Conservation (phyloP, 2,329 filamentous ascomycete species). For the Penicillium brevicompactum region DNA sequence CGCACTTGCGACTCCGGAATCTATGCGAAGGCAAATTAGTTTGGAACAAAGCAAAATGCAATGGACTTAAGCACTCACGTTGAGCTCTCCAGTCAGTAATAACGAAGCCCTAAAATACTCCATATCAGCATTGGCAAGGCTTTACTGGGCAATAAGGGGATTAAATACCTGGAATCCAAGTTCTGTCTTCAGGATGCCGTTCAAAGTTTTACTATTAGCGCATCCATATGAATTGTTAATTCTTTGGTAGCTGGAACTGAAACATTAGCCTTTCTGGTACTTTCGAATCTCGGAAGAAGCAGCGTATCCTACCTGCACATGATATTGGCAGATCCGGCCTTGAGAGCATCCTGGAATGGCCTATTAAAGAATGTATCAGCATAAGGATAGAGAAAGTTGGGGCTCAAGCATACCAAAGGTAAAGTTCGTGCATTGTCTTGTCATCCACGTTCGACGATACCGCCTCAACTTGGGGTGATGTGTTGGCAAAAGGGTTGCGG, state of each 20-base stretch:
- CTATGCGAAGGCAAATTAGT: neutral
- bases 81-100: slow-evolving; percentile 79
- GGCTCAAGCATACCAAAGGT: slow-evolving; percentile 52
- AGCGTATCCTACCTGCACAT: slow-evolving; percentile 53
- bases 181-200: slow-evolving; percentile 75
- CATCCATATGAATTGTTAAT: slow-evolving; percentile 79
- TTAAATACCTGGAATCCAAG: slow-evolving; percentile 66
- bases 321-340: slow-evolving; percentile 58
- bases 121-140: neutral
- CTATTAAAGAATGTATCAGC: neutral
- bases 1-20: slow-evolving; percentile 67
- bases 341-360: slow-evolving; percentile 64
- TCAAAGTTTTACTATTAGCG: slow-evolving; percentile 76
- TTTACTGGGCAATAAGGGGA: too few species aligned
- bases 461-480: slow-evolving; percentile 44
- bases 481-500: slow-evolving; percentile 27
- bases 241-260: slow-evolving; percentile 26
- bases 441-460: slow-evolving; percentile 67
- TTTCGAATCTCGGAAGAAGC: neutral
- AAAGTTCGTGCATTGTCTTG: slow-evolving; percentile 65
- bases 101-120: slow-evolving; percentile 61
- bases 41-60: slow-evolving; percentile 60
- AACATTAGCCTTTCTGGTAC: neutral
- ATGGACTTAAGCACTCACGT: slow-evolving; percentile 50
- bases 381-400: neutral